Conservation (phyloP, 2,329 filamentous ascomycete genomes). For the Thelonectria olida region DNA sequence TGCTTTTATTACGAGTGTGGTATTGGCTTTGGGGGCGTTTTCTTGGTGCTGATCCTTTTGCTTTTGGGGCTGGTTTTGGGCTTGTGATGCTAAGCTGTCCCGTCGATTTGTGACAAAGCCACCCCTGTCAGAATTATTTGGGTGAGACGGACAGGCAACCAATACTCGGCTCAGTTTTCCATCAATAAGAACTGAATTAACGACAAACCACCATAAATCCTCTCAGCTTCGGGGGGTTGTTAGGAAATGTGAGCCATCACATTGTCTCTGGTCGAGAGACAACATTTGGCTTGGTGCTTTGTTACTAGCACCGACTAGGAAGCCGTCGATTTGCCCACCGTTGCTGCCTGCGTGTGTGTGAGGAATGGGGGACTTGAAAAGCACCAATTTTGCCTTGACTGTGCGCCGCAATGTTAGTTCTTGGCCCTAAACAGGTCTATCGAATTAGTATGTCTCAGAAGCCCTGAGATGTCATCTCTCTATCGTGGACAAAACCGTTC, state of each 20-base stretch:
- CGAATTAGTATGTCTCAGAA: no score
- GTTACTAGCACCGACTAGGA: not conserved
- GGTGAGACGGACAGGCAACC: not conserved
- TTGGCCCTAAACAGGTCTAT: no score
- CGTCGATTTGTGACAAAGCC: slow-evolving; percentile 2
- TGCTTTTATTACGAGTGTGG: slow-evolving; percentile 13
- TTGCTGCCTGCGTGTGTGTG: no score
- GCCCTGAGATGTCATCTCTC: no score
- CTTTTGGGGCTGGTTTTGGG: slow-evolving; percentile 7
- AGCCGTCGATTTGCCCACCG: not conserved
- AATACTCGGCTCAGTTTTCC: no score
- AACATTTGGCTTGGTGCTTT: slow-evolving; percentile 7
- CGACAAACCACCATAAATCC: slow-evolving; percentile 1
- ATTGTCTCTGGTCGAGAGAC: slow-evolving; percentile 11
- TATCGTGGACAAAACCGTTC: no score
- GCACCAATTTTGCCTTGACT: no score
- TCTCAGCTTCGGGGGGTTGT: slow-evolving; percentile 4
- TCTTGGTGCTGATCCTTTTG: slow-evolving; percentile 12
- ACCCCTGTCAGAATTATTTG: not conserved
- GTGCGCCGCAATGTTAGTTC: no score
- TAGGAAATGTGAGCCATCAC: slow-evolving; percentile 27
- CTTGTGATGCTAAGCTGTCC: not conserved
- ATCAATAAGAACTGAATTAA: not conserved
- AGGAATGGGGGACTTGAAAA: not conserved
- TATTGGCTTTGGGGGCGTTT: slow-evolving; percentile 12